phyloP scores from a whole-genome alignment of 2,329 filamentous ascomycete species.

The Diaporthe citrichinensis region DNA sequence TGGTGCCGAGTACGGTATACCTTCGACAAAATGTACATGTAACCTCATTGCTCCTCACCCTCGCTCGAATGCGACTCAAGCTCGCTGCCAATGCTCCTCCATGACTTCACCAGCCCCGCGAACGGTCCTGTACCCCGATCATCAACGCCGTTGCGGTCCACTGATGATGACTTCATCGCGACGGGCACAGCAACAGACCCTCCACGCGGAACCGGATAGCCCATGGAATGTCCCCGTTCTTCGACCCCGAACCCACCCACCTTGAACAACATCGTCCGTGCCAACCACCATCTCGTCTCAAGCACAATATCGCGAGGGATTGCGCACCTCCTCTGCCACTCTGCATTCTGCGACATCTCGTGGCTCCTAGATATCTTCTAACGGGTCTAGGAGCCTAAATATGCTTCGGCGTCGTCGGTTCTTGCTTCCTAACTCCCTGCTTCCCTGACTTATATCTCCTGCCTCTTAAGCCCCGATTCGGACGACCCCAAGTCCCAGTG shows the following conservation, averaged over 20 bases:
- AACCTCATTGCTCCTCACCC: slow-evolving; percentile 1
- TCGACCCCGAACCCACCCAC: not conserved
- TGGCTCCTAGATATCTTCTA: not conserved
- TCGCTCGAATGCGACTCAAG: slow-evolving; percentile 27
- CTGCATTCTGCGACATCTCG: not conserved
- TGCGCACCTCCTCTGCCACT: not conserved
- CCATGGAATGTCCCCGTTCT: not conserved
- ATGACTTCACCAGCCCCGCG: slow-evolving; percentile 17
- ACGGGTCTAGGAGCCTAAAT: not conserved
- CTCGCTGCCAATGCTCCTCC: not conserved
- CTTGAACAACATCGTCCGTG: not conserved
- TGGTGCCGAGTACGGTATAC: not conserved
- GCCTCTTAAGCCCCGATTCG: slow-evolving; percentile 4
- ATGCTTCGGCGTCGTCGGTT: not conserved
- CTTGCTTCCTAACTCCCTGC: not conserved
- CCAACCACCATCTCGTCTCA: slow-evolving; percentile 1
- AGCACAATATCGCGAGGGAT: not conserved
- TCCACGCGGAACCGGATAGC: not conserved
- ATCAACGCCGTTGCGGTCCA: not conserved
- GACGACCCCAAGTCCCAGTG: slow-evolving; percentile 11
- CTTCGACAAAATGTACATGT: slow-evolving; percentile 15
- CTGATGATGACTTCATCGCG: slow-evolving; percentile 14
- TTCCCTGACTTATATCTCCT: not conserved
- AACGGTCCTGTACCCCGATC: not conserved
- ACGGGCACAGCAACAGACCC: not conserved